Evolutionary conservation across 2,329 filamentous ascomycete species (phyloP).

Genomic region (Apiospora aurea): DNA sequence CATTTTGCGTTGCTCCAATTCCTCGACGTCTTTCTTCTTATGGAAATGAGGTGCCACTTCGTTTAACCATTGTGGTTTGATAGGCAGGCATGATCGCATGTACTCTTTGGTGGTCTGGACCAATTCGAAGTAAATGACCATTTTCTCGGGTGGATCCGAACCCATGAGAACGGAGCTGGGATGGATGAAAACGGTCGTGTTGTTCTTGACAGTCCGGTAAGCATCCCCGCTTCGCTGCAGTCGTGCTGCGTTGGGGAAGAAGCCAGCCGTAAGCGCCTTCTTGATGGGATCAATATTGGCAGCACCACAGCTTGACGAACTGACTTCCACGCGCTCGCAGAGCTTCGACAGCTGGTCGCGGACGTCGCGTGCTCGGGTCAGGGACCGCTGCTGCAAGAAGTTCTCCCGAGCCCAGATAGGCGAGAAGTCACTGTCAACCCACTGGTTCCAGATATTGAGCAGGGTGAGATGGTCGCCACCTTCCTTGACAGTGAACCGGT

Average conservation of each 20-base stretch:
- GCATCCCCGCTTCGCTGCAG: conserved; percentile 84
- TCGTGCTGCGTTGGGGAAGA: conserved; percentile 91
- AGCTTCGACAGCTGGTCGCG: conserved; percentile 91
- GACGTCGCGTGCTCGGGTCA: conserved; percentile 88
- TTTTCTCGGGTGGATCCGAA: conserved; percentile 76
- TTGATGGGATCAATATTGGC: conserved; percentile 80
- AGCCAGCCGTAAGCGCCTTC: conserved; percentile 87
- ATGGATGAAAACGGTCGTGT: conserved; percentile 89
- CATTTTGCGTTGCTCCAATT: conserved; percentile 80
- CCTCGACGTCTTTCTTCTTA: conserved; percentile 89
- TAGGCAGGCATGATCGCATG: conserved; percentile 85
- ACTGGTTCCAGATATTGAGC: conserved; percentile 94
- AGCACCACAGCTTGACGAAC: conserved; percentile 71
- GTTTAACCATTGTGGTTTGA: conserved; percentile 83
- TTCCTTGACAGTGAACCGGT: conserved; percentile 87
- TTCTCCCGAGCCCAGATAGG: conserved; percentile 91
- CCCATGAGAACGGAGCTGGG: conserved; percentile 84
- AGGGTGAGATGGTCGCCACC: conserved; percentile 90
- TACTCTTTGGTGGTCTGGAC: conserved; percentile 90
- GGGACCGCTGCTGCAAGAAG: conserved; percentile 88
- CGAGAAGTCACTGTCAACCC: conserved; percentile 90
- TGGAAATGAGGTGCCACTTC: conserved; percentile 96
- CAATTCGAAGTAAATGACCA: conserved; percentile 86
- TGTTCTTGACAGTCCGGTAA: conserved; percentile 92
- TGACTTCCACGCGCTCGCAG: conserved; percentile 91